Conservation (phyloP, 768 basidiomycete species). For the Kwoniella newhampshirensis region DNA sequence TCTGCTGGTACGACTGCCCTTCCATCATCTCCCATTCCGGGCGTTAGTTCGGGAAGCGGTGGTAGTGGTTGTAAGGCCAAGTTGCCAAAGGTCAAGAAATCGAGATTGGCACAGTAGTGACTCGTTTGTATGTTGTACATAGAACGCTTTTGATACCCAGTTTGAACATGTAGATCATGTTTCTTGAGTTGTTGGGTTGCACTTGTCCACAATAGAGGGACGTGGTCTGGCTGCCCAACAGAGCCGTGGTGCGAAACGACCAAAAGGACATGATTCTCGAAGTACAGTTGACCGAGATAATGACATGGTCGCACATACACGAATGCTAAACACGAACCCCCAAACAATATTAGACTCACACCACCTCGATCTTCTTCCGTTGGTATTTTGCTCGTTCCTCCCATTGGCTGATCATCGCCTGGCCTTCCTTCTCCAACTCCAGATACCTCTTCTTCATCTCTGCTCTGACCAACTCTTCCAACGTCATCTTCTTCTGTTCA, state of each 20-base stretch:
- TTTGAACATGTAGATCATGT: no score
- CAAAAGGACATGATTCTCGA: not conserved
- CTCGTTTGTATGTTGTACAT: not conserved
- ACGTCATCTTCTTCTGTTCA: slow-evolving; percentile 71
- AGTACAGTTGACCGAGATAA: not conserved
- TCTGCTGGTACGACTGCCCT: not conserved
- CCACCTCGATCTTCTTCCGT: slow-evolving; percentile 15
- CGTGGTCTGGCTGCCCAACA: no score
- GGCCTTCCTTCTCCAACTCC: slow-evolving; percentile 61
- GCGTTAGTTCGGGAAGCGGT: not conserved
- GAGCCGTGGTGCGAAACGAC: no score
- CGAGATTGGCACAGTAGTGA: not conserved
- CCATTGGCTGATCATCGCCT: slow-evolving; percentile 59
- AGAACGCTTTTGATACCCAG: not conserved
- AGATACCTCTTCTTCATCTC: slow-evolving; percentile 71
- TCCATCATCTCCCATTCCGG: not conserved
- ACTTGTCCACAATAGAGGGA: no score
- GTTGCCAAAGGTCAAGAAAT: not conserved
- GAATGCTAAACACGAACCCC: not conserved
- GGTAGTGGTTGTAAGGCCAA: not conserved
- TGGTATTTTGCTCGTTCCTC: slow-evolving; percentile 48
- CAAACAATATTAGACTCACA: slow-evolving; percentile 1
- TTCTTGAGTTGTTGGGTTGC: no score
- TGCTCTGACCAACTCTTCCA: slow-evolving; percentile 78
- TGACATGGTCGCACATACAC: slow-evolving; percentile 1